Percentiles rank a stretch among this genome's conserved stretches.
phyloP scores from a whole-genome alignment of 2,329 filamentous ascomycete genomes.

The Hawksworthiomyces lignivorus region DNA sequence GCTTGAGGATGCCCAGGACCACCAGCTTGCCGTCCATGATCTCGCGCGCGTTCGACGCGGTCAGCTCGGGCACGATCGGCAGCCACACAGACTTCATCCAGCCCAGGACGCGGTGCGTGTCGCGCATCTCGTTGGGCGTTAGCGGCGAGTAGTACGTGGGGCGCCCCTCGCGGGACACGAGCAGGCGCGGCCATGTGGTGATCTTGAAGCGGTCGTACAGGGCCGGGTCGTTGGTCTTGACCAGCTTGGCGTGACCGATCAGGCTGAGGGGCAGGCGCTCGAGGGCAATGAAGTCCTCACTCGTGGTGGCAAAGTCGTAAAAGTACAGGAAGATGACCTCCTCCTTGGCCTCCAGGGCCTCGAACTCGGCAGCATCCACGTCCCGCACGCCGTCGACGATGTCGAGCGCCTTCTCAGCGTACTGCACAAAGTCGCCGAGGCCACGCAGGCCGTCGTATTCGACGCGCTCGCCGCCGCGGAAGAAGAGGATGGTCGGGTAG shows the following conservation, averaged over 20 bases:
- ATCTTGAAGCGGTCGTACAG: constrained; percentile 85
- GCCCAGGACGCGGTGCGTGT: constrained; percentile 67
- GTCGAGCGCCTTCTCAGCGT: constrained; percentile 78
- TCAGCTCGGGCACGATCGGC: constrained; percentile 89
- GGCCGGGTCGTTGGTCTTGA: constrained; percentile 76
- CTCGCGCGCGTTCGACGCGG: constrained; percentile 81
- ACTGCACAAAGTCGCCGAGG: constrained; percentile 80
- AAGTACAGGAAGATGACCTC: constrained; percentile 97
- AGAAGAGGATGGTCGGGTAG: constrained; percentile 88
- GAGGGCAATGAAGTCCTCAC: constrained; percentile 82
- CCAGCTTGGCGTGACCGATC: constrained; percentile 84
- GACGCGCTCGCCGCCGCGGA: constrained; percentile 82
- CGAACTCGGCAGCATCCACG: constrained; percentile 68
- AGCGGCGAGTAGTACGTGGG: constrained; percentile 85
- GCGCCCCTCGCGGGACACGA: constrained; percentile 83
- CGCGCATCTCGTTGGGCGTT: constrained; percentile 85
- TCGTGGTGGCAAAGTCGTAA: constrained; percentile 90
- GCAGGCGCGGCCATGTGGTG: constrained; percentile 86
- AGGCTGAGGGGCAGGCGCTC: constrained; percentile 80
- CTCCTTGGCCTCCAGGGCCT: constrained; percentile 80
- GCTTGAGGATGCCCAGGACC: constrained; percentile 82
- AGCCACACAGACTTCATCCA: constrained; percentile 99
- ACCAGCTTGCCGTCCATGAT: constrained; percentile 94
- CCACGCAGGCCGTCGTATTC: constrained; percentile 91
- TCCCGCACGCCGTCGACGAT: constrained; percentile 70